phyloP scores from a whole-genome alignment of 2,329 filamentous ascomycete species.

The Alternaria triticina region DNA sequence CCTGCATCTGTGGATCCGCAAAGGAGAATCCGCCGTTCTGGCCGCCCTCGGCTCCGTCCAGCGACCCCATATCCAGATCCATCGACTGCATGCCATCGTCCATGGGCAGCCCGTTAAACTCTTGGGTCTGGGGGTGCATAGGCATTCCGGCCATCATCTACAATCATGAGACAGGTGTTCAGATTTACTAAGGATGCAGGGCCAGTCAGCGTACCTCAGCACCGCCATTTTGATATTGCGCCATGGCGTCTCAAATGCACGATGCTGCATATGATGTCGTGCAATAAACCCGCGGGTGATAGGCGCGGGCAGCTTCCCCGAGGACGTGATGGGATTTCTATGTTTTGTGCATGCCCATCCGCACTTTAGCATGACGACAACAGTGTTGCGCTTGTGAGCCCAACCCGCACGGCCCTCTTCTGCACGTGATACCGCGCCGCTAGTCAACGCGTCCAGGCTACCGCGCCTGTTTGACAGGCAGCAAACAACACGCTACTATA shows the following conservation, averaged over 20 bases:
- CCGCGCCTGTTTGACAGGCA: background rate
- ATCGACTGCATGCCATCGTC: conserved; percentile 55
- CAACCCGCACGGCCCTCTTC: background rate
- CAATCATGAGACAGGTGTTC: conserved; percentile 23
- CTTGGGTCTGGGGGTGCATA: conserved; percentile 31
- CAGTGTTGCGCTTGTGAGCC: conserved; percentile 6
- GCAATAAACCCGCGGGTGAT: background rate
- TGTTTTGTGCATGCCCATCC: conserved; percentile 1
- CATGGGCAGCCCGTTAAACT: conserved; percentile 46
- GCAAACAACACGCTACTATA: background rate
- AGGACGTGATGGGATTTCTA: conserved; percentile 11
- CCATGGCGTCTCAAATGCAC: conserved; percentile 32
- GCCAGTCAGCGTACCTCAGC: conserved; percentile 38
- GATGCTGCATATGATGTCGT: conserved; percentile 1
- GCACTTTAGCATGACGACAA: conserved; percentile 10
- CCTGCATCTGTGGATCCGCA: conserved; percentile 36
- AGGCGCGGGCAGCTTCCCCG: conserved; percentile 12
- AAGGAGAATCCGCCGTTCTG: conserved; percentile 29
- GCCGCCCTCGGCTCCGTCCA: conserved; percentile 30
- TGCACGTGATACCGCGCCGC: conserved; percentile 10
- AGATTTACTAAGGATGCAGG: conserved; percentile 17
- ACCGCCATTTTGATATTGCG: conserved; percentile 45
- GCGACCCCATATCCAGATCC: conserved; percentile 51
- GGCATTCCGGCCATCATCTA: conserved; percentile 39
- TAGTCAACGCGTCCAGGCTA: background rate